Conservation (phyloP, 345 rosid genomes). For the Arabidopsis arenosa region DNA sequence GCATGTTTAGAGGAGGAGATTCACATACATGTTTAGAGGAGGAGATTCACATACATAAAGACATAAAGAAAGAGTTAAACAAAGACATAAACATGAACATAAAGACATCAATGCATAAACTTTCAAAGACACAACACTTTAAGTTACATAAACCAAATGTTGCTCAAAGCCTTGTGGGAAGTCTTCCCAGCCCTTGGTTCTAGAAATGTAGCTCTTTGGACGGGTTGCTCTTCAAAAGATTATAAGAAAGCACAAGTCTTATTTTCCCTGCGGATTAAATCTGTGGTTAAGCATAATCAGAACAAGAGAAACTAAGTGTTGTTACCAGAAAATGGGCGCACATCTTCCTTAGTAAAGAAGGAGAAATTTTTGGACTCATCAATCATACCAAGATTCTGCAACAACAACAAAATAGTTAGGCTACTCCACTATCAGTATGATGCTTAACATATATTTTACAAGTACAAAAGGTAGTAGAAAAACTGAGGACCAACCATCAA, state of each 20-base stretch:
- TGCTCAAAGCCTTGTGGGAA: constrained; percentile 64
- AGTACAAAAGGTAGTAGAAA: not conserved
- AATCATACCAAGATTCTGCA: constrained; percentile 91
- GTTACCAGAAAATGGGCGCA: constrained; percentile 99
- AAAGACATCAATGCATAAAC: no score
- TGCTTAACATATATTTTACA: not conserved
- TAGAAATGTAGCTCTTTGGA: constrained; percentile 92
- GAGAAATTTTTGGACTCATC: constrained; percentile 80
- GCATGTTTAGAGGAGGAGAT: no score
- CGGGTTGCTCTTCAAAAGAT: constrained; percentile 87
- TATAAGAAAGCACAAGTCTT: constrained; percentile 19
- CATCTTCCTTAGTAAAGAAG: constrained; percentile 86
- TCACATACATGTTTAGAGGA: no score
- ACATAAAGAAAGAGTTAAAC: no score
- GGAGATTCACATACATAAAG: no score
- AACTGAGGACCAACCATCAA: constrained; percentile 57
- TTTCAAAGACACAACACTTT: no score
- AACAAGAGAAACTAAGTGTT: not conserved
- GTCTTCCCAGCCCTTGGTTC: constrained; percentile 93
- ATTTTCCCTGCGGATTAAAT: not conserved
- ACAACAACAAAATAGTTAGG: constrained; percentile 42
- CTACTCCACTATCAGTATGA: not conserved
- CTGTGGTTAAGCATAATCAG: not conserved
- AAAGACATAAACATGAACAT: no score
- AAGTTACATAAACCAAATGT: no score